Evolutionary conservation across 2,329 filamentous ascomycete genomes (phyloP), one percentile per base, ranked within the genome.

Genomic region (Neonectria faginata): DNA sequence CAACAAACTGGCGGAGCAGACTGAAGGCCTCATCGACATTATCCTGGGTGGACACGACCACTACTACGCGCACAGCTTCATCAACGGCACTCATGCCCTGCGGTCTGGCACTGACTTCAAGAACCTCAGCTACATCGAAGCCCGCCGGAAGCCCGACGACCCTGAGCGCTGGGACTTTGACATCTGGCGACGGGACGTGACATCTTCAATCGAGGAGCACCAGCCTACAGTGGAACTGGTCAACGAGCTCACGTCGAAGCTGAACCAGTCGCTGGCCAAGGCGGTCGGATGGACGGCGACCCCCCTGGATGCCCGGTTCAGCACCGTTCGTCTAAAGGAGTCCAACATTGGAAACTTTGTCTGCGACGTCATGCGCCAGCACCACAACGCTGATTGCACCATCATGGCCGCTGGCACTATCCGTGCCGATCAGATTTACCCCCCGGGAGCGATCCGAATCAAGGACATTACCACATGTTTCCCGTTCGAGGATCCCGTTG

Each of bases 71-170:
- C 93, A 97, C 79, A 87, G 85, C 59, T 75, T 94, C 60, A 86
- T 96, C 77, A 94, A 94, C 65, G 91, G 90, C 9, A 92, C 88
- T 0, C 94, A 97, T 73, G 88, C 97, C 3, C 82, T 97, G n/a
- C 88, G 94, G 2, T 97, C 92, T 0, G 94, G 94, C 0, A 93
- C 90, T 18, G 94, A 97, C 77, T 97, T 97, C 80, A 97, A 96
- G 79, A 92, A 97, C 76, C 82, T 97, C 36, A 96, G 92, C 75
- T 97, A 97, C 75, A 86, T 97, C 57, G 92, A 97, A 77, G 91
- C 88, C 1, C 87, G 92, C 70, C 84, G 88, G 22, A 88, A 85
- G 67, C 62, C 76, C 1, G 71, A 81, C 73, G 72, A 75, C 18
- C 67, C 75, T 16, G 75, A 73, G 16, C 85, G 85, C 18, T 97